These are phyloP conservation scores for Nicotiana undulata DNA, from an alignment of 257 asterid genomes.

Conservation along the genomic window DNA sequence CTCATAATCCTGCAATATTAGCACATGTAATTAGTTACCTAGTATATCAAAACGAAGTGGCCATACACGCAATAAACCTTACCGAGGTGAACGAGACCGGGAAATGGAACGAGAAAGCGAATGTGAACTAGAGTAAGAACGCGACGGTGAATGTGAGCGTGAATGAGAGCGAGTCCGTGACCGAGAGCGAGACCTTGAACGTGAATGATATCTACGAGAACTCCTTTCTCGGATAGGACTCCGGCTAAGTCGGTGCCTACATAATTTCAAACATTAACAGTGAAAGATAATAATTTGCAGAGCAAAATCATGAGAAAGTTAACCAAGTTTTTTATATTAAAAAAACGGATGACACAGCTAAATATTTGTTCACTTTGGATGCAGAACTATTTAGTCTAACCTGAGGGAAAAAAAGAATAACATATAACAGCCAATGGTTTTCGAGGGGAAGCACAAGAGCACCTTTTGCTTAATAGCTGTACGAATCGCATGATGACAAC, in stretches of 20 bases:
- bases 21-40: background rate
- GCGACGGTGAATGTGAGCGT: constrained; percentile 23
- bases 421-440: background rate
- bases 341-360: background rate
- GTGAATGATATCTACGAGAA: constrained; percentile 40
- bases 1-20: constrained; percentile 46
- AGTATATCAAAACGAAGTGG: background rate
- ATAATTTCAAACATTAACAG: background rate
- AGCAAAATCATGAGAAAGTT: background rate
- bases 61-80: background rate
- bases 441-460: background rate
- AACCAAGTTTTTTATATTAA: background rate
- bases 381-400: background rate
- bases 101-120: constrained; percentile 42
- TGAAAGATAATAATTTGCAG: background rate
- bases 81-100: constrained; percentile 67
- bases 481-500: background rate
- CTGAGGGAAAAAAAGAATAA: background rate
- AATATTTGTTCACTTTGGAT: background rate
- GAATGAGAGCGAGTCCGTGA: constrained; percentile 36
- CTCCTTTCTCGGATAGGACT: constrained; percentile 64
- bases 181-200: constrained; percentile 33
- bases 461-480: background rate
- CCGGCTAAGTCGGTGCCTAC: constrained; percentile 53
- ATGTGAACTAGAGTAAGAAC: constrained; percentile 39